Percentiles rank a stretch among this genome's conserved stretches.
phyloP scores from a whole-genome alignment of 768 basidiomycete genomes.

The Mycena indigotica region DNA sequence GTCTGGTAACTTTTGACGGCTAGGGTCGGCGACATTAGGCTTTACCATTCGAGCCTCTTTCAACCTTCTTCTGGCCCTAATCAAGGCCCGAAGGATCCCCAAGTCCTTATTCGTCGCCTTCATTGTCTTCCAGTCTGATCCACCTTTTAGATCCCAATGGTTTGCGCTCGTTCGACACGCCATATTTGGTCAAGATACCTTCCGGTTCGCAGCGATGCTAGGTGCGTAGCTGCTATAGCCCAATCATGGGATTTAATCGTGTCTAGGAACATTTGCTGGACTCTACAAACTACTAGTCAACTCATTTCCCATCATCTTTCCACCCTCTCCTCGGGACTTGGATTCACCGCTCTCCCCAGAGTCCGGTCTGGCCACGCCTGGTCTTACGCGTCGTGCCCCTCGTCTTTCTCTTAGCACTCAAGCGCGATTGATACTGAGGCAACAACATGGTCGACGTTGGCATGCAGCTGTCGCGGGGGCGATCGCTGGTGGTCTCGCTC shows the following conservation, averaged over 20 bases:
- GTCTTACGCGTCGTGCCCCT: constrained; percentile 36
- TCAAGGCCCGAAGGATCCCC: constrained; percentile 67
- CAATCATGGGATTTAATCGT: background rate
- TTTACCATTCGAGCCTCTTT: constrained; percentile 82
- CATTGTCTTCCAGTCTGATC: background rate
- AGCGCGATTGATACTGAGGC: constrained; percentile 63
- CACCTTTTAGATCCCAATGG: constrained; percentile 26
- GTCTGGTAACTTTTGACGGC: background rate
- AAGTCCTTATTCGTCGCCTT: constrained; percentile 47
- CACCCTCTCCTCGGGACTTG: constrained; percentile 33
- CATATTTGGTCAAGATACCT: constrained; percentile 79
- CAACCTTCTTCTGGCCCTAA: constrained; percentile 77
- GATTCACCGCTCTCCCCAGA: constrained; percentile 1
- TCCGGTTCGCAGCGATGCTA: constrained; percentile 87
- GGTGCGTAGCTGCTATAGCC: constrained; percentile 43
- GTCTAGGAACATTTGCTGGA: constrained; percentile 69
- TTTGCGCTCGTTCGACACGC: constrained; percentile 75
- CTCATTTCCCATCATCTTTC: constrained; percentile 70
- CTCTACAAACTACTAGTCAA: constrained; percentile 83
- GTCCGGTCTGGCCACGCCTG: constrained; percentile 17
- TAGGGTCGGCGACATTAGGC: constrained; percentile 81
- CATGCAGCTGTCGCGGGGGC: constrained; percentile 80
- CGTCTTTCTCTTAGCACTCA: constrained; percentile 64
- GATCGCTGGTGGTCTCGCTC: constrained; percentile 68
- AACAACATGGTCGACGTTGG: constrained; percentile 74